Conservation (phyloP, 2,329 filamentous ascomycete genomes). For the Aspergillus costaricaensis region DNA sequence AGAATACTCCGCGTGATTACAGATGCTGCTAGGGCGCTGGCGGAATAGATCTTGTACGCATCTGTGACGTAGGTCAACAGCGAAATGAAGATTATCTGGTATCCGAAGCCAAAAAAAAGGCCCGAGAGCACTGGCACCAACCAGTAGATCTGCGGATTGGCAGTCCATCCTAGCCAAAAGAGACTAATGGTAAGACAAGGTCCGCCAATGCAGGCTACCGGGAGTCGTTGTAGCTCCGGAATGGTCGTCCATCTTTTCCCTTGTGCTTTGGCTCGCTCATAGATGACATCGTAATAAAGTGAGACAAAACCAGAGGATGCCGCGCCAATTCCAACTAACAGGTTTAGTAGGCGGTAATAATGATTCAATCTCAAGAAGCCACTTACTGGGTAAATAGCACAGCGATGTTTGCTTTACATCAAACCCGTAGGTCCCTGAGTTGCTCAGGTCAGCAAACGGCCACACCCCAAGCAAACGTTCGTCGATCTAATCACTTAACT, state of each 20-base stretch:
- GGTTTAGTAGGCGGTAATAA: constrained; percentile 6
- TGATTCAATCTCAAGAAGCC: no score
- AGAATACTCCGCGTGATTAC: constrained; percentile 54
- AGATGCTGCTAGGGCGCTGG: constrained; percentile 57
- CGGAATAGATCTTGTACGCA: constrained; percentile 67
- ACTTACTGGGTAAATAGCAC: constrained; percentile 63
- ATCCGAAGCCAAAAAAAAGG: constrained; percentile 63
- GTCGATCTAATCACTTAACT: neutral
- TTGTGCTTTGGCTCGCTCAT: constrained; percentile 54
- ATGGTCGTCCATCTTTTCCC: constrained; percentile 58
- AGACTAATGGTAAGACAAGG: constrained; percentile 57
- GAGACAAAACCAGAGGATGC: constrained; percentile 62
- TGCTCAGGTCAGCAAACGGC: neutral
- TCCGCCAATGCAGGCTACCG: constrained; percentile 70
- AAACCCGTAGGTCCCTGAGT: constrained; percentile 60
- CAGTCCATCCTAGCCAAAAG: constrained; percentile 64
- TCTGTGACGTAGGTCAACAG: constrained; percentile 67
- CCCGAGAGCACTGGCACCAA: constrained; percentile 62
- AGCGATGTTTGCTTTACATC: constrained; percentile 66
- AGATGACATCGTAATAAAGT: constrained; percentile 64
- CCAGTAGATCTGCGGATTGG: constrained; percentile 52
- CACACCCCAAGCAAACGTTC: neutral
- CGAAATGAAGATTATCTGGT: constrained; percentile 64
- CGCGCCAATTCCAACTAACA: constrained; percentile 62
- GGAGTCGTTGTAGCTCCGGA: constrained; percentile 66